A percentile compares a stretch with the other conserved stretches of the same genome.
These are phyloP conservation scores for Micractinium sp. DNA, from an alignment of 139 green algal species.

Conservation along the genomic window DNA sequence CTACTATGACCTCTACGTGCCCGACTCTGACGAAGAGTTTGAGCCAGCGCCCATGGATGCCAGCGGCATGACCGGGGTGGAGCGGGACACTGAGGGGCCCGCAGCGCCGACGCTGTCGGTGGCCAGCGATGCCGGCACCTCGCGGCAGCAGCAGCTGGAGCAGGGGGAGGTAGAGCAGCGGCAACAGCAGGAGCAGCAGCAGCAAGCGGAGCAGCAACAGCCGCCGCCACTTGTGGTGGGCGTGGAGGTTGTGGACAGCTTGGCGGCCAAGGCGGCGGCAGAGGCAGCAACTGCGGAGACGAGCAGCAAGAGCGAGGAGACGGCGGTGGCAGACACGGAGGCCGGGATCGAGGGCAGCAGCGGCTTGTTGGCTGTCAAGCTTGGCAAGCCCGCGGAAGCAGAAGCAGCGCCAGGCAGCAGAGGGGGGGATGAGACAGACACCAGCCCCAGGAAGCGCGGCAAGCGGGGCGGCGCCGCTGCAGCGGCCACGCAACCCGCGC, in stretches of 20 bases:
- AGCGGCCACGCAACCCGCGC: no score
- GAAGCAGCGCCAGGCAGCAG: no score
- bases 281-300: not conserved
- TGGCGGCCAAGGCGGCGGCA: not conserved
- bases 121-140: constrained; percentile 12
- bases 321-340: constrained; percentile 5
- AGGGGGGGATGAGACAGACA: not conserved
- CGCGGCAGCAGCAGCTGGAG: not conserved
- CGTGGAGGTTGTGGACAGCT: no score
- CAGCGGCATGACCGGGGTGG: constrained; percentile 51
- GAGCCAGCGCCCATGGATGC: constrained; percentile 23
- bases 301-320: constrained; percentile 22
- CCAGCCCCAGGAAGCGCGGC: constrained; percentile 11
- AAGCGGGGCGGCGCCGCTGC: not conserved
- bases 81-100: not conserved
- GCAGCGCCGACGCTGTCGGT: not conserved
- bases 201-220: not conserved
- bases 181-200: not conserved
- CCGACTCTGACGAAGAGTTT: constrained; percentile 63
- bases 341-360: not conserved
- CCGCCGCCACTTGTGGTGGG: no score
- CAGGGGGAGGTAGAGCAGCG: not conserved
- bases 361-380: not conserved
- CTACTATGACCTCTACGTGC: constrained; percentile 56
- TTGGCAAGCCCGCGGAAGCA: no score